phyloP scores from a whole-genome alignment of 2,329 filamentous ascomycete genomes.

The Annulohypoxylon truncatum region DNA sequence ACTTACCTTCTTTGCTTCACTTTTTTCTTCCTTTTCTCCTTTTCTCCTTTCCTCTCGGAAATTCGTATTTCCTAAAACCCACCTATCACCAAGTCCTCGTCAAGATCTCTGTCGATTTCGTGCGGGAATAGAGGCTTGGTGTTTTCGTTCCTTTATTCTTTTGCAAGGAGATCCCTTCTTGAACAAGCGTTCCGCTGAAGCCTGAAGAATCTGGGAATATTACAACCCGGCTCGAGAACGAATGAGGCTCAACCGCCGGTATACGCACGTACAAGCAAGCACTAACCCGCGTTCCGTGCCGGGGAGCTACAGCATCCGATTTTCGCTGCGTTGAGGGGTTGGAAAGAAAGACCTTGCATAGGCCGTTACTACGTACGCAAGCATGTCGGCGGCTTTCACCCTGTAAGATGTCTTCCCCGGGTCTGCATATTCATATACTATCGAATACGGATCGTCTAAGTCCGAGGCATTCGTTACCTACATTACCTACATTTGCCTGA shows the following conservation, averaged over 20 bases:
- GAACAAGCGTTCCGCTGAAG: constrained; percentile 23
- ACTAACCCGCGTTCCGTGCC: constrained; percentile 16
- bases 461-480: constrained; percentile 14
- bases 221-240: constrained; percentile 18
- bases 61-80: not conserved
- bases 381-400: constrained; percentile 29
- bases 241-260: constrained; percentile 35
- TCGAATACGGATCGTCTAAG: constrained; percentile 28
- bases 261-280: constrained; percentile 1
- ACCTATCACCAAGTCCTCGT: constrained; percentile 9
- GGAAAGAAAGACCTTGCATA: constrained; percentile 29
- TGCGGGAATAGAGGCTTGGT: constrained; percentile 2
- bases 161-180: constrained; percentile 11
- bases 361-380: constrained; percentile 32
- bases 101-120: constrained; percentile 14
- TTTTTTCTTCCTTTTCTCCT: constrained; percentile 4
- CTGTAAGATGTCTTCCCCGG: constrained; percentile 19
- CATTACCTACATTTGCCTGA: constrained; percentile 9
- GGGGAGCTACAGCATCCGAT: constrained; percentile 34
- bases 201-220: constrained; percentile 11
- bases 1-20: constrained; percentile 3
- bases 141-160: not conserved
- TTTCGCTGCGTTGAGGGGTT: constrained; percentile 32
- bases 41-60: constrained; percentile 7
- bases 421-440: constrained; percentile 19